Evolutionary conservation across 345 rosid species (phyloP), one percentile per base, ranked within the genome.

Genomic region (Eucalyptus albens): DNA sequence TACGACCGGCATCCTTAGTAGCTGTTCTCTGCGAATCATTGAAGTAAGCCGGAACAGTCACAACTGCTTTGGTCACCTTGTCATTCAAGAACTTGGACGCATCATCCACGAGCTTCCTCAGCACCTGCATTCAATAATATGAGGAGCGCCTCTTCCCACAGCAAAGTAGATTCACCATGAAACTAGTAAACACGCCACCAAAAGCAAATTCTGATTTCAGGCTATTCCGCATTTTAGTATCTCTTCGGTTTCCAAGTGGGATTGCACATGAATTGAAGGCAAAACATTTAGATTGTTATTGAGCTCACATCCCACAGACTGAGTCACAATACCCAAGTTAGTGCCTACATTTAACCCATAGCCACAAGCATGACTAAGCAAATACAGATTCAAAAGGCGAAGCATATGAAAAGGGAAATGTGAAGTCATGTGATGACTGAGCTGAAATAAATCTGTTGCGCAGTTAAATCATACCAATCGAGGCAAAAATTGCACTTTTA

Each of bases 61-160:
- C 94, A 10, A 96, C 98, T 77, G 98, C 98, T 92, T 96, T 96
- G 2, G 96, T 94, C 91, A 96, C 96, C 93, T 96, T 94, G 50
- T 96, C 98, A 37, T 96, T 96, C 92, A 96, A 94, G 88, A 96
- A 96, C 87, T 95, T 95, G 4, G 98, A 98, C 5, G 99, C 99
- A 95, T 98, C 99, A 94, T 98, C 99, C 49, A 94, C 99, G 55
- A 98, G 97, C 91, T 98, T 98, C 90, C 99, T 98, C 94, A 98
- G 92, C 62, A 98, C 99, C 99, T 98, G 90, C 55, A 87, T 89
- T 87, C 19, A 65, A 89, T 45, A 47, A 69, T 31, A 83, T 60
- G 55, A 90, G 50, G 21, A 31, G 45, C 67, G 62, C 7, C 15
- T 40, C 85, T 77, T 77, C 85, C 82, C 47, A 7, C 47, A 50